A percentile compares a stretch with the other conserved stretches of the same genome.
Evolutionary conservation across 2,329 filamentous ascomycete genomes (phyloP).

Genomic region (Colletotrichum scovillei): DNA sequence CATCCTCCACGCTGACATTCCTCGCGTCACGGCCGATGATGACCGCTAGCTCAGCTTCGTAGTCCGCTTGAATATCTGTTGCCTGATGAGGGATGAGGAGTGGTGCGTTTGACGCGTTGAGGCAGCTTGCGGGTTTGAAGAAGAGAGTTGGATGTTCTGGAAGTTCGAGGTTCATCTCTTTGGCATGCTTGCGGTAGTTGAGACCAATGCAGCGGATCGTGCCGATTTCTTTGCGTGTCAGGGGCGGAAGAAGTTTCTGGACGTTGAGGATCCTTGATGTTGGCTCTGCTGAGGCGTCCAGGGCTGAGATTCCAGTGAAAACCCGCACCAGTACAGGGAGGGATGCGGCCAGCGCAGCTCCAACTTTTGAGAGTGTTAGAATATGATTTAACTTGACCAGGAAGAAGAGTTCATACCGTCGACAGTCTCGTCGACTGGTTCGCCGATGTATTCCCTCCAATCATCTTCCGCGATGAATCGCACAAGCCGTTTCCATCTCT

Average conservation of each 20-base stretch:
- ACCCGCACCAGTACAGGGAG: conserved; percentile 37
- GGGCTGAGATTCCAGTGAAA: conserved; percentile 36
- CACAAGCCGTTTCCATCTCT: conserved; percentile 40
- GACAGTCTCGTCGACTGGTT: conserved; percentile 38
- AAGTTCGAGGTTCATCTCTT: conserved; percentile 44
- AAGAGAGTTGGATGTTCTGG: conserved; percentile 46
- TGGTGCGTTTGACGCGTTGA: conserved; percentile 53
- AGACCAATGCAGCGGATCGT: conserved; percentile 65
- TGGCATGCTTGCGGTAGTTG: conserved; percentile 49
- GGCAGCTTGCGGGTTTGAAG: conserved; percentile 54
- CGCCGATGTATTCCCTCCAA: conserved; percentile 40
- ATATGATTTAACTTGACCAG: background rate
- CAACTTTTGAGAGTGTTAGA: conserved; percentile 25
- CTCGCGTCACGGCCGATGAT: conserved; percentile 59
- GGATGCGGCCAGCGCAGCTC: conserved; percentile 37
- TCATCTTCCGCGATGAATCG: conserved; percentile 41
- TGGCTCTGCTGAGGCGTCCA: conserved; percentile 42
- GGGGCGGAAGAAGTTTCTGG: conserved; percentile 44
- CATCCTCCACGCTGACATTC: conserved; percentile 58
- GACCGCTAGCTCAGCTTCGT: conserved; percentile 62
- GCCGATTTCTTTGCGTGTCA: conserved; percentile 60
- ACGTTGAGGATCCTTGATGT: conserved; percentile 44
- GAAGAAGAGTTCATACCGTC: conserved; percentile 33
- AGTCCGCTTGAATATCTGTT: conserved; percentile 55
- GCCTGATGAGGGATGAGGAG: conserved; percentile 58